These are phyloP conservation scores for Tylopilus sp. DNA, from an alignment of 768 basidiomycete species.

Conservation along the genomic window DNA sequence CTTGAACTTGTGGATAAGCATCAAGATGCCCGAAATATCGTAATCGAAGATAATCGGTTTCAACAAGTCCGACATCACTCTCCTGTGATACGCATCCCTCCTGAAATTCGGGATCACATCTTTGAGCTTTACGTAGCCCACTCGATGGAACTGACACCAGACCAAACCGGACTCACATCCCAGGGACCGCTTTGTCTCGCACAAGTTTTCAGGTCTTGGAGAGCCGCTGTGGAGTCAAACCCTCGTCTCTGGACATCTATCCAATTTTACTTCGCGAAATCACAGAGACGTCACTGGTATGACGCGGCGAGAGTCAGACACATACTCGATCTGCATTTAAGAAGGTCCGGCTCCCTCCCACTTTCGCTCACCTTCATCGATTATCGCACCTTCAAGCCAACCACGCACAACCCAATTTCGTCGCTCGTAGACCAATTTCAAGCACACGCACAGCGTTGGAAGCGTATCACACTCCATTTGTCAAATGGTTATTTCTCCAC, in stretches of 20 bases:
- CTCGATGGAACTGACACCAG: background rate
- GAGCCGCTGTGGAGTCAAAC: background rate
- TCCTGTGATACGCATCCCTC: conserved; percentile 10
- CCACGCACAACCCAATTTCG: conserved; percentile 6
- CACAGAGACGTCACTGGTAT: background rate
- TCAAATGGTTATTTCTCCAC: conserved; percentile 10
- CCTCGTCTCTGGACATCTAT: conserved; percentile 24
- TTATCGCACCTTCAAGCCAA: conserved; percentile 6
- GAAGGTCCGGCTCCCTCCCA: conserved; percentile 11
- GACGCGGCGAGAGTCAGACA: conserved; percentile 2
- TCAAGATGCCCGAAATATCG: too few relatives aligned
- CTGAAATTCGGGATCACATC: conserved; percentile 35
- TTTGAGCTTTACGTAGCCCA: conserved; percentile 8
- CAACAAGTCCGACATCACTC: background rate
- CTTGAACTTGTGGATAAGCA: too few relatives aligned
- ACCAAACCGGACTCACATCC: background rate
- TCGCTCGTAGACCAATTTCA: conserved; percentile 13
- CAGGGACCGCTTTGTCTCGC: conserved; percentile 2
- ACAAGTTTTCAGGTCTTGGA: background rate
- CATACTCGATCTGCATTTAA: conserved; percentile 6
- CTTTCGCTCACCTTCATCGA: conserved; percentile 21
- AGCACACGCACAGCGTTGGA: conserved; percentile 18
- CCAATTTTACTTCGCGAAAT: conserved; percentile 9
- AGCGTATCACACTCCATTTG: conserved; percentile 9
- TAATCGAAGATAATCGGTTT: too few relatives aligned